Evolutionary conservation across 2,329 filamentous ascomycete genomes (phyloP), one percentile per base, ranked within the genome.

Genomic region (Neocatenulostroma microsporum): DNA sequence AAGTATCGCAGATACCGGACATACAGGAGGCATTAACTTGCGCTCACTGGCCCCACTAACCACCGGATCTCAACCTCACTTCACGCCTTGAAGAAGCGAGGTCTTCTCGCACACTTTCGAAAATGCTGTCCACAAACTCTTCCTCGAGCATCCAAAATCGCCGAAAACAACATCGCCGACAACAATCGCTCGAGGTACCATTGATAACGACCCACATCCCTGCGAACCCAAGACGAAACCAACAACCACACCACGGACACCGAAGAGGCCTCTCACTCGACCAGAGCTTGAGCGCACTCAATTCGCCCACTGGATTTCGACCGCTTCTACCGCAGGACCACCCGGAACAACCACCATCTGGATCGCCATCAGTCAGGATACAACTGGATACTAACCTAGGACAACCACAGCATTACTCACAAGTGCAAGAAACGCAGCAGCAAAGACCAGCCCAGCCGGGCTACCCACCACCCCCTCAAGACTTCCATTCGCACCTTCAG

Each of bases 401-500:
- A 73, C 65, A 68, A 66, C 69, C 73, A 74, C 83, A 88, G 76
- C 82, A 86, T 75, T 73, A 78, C 68, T n/a, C n/a, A n/a, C n/a
- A n/a, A n/a, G 75, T 86, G 80, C 82, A 81, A 81, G 83, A 84
- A 84, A 75, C 82, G 79, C 85, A 89, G 77, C 78, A 84, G 80
- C 84, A 87, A 72, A 78, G 77, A 75, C 74, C 78, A 18, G 76
- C 76, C 76, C 79, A 83, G 78, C 82, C 82, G 77, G 80, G 82
- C 74, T 72, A 47, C 42, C 48, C 62, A 30, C 42, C 49, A 36
- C 42, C 51, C 40, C n/a, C n/a, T n/a, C 48, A 62, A 45, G 54
- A 61, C 48, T 62, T 61, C 49, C 62, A 62, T 46, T 58, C 60
- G 45, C 62, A 59, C 52, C 61, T 66, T 64, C 63, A 75, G 75